Percentiles rank a stretch among this genome's conserved stretches.
Conservation (phyloP, 306 rosid genomes). For the Potentilla sterilis region DNA sequence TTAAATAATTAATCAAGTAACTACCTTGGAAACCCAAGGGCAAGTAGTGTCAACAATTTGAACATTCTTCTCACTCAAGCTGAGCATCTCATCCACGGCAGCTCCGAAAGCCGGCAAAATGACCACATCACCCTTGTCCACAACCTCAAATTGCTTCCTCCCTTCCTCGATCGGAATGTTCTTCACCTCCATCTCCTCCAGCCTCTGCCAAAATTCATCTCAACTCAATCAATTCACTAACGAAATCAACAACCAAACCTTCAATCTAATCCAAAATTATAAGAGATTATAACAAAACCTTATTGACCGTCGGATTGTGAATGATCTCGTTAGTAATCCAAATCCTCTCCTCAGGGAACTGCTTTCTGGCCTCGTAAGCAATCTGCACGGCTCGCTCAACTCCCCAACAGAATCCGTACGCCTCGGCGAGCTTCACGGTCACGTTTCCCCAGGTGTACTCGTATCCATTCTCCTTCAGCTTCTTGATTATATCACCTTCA, state of each 20-base stretch:
- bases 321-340: slow-evolving; percentile 97
- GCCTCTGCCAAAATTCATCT: slow-evolving; percentile 42
- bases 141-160: slow-evolving; percentile 72
- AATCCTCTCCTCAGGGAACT: slow-evolving; percentile 72
- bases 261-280: not conserved
- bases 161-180: slow-evolving; percentile 66
- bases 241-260: not conserved
- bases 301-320: slow-evolving; percentile 92
- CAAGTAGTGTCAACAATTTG: slow-evolving; percentile 98
- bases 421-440: slow-evolving; percentile 87
- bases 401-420: slow-evolving; percentile 97
- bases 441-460: slow-evolving; percentile 91
- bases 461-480: slow-evolving; percentile 67
- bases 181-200: slow-evolving; percentile 84
- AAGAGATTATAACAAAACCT: slow-evolving; percentile 44
- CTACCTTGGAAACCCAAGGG: slow-evolving; percentile 98
- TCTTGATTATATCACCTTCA: slow-evolving; percentile 81
- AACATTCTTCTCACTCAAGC: slow-evolving; percentile 68
- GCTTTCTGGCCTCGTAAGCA: slow-evolving; percentile 96
- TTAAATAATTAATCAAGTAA: not conserved
- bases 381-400: slow-evolving; percentile 98
- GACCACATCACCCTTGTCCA: slow-evolving; percentile 79
- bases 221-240: not conserved
- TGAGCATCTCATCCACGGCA: slow-evolving; percentile 91
- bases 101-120: slow-evolving; percentile 99